Base-by-base conservation (phyloP, 164 flowering plant species). In the Nymphaea colorata region DNA sequence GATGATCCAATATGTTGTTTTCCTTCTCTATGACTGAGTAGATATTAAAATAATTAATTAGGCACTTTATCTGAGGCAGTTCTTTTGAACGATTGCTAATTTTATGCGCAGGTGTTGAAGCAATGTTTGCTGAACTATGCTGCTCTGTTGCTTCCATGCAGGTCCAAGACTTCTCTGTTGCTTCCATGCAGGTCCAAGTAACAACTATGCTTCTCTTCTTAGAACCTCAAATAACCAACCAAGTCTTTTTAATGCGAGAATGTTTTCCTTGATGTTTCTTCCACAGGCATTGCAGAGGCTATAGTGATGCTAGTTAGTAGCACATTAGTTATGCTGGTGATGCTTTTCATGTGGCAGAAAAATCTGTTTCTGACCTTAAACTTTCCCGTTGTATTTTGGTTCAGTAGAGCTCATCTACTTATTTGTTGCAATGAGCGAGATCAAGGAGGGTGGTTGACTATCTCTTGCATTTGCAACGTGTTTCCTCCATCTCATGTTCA, bases 111-210 rank as follows among this genome's bases (percentile, higher is more conserved):
- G 99, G 99, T 57, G 91, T 98, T 42, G 99, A 95, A 81, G 98
- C 99, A 68, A 95, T 95, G 98, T 95, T 95, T 87, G 99, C 99
- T 70, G 98, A 95, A 83, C 76, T 92, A 16, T 98, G 98, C 81
- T 95, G 92, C 74, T 79, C 91, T 63, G 92, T 95, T 60, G 69
- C 17, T 75, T 82, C 98, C 60, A 92, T 95, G 67, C 99, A n/a
- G n/a, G n/a, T n/a, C n/a, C n/a, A n/a, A n/a, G n/a, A n/a, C n/a
- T n/a, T n/a, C n/a, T n/a, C n/a, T n/a, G n/a, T n/a, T n/a, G n/a
- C n/a, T n/a, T n/a, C n/a, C n/a, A n/a, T n/a, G n/a, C n/a, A n/a
- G n/a, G n/a, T n/a, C n/a, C n/a, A n/a, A n/a, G n/a, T n/a, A n/a
- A n/a, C n/a, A n/a, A n/a, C n/a, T n/a, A n/a, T n/a, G n/a, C n/a